Evolutionary conservation across 805 yeast species (phyloP), one percentile per base, ranked within the genome.

Genomic region (Saccharomycopsis schoenii): DNA sequence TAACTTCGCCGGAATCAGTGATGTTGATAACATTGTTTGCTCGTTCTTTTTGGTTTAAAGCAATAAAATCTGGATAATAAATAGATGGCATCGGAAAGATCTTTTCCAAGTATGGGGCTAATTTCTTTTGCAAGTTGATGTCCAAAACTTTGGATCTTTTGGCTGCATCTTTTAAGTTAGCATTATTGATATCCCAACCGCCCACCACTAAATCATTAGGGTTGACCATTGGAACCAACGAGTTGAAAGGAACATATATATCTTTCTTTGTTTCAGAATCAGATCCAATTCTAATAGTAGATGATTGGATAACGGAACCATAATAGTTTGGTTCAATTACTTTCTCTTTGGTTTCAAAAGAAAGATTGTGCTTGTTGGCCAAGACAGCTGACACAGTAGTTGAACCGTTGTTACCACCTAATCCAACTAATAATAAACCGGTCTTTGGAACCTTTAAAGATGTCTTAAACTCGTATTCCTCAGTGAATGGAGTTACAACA

Each of bases 331-430:
- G 86, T 65, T 79, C 78, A 56, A 83, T 79, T 29, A 77, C 79
- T 59, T 97, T 96, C 60, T 84, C 85, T 76, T 90, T 91, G 68
- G 88, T 90, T 70, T 88, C 84, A 77, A 92, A 92, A 58, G 82
- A 74, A 65, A 92, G 72, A 64, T 88, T 80, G 72, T 88, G 80
- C 69, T 86, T 89, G 79, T 92, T 92, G 63, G 97, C 96, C 66
- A 88, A 81, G 58, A 85, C 79, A 10, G 97, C 86, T 55, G 93
- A 91, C 60, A 91, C 83, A 66, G 93, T 80, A 14, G 98, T 92
- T 62, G 97, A 81, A 74, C 97, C 98, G 71, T 92, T 92, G 80
- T 92, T 92, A 74, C 98, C 98, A 68, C 97, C 97, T 66, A 92
- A 80, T 67, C 98, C 98, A 41, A 92, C 97, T 65, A 93, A 80